Conservation (phyloP, 2,329 filamentous ascomycete species). For the Aspergillus chevalieri region DNA sequence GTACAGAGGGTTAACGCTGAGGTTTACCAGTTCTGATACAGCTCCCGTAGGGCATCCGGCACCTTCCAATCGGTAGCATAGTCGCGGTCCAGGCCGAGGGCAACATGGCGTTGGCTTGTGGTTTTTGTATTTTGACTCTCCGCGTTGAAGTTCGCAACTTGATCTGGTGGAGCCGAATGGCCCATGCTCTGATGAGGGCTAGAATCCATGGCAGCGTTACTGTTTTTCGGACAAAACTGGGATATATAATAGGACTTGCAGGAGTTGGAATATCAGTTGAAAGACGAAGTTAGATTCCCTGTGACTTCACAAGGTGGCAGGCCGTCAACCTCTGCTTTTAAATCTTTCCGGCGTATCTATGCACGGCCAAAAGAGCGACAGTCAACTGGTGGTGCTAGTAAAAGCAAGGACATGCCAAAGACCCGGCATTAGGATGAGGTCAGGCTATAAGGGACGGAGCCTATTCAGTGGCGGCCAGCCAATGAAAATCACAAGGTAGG, state of each 20-base stretch:
- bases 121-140: background rate
- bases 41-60: conserved; percentile 1
- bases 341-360: background rate
- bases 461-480: too few relatives aligned
- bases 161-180: background rate
- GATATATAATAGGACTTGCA: background rate
- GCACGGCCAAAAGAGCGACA: background rate
- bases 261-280: background rate
- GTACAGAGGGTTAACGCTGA: background rate
- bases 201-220: background rate
- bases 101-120: background rate
- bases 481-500: too few relatives aligned
- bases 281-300: background rate
- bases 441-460: too few relatives aligned
- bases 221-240: background rate
- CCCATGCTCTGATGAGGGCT: background rate
- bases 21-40: conserved; percentile 5
- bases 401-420: too few relatives aligned
- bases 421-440: too few relatives aligned
- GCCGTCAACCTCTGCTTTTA: background rate
- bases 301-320: background rate
- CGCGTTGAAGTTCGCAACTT: background rate
- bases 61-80: conserved; percentile 1
- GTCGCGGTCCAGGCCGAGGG: background rate
- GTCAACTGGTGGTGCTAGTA: background rate